phyloP scores from a whole-genome alignment of 441 rosid genomes.

The Syzygium malaccense region DNA sequence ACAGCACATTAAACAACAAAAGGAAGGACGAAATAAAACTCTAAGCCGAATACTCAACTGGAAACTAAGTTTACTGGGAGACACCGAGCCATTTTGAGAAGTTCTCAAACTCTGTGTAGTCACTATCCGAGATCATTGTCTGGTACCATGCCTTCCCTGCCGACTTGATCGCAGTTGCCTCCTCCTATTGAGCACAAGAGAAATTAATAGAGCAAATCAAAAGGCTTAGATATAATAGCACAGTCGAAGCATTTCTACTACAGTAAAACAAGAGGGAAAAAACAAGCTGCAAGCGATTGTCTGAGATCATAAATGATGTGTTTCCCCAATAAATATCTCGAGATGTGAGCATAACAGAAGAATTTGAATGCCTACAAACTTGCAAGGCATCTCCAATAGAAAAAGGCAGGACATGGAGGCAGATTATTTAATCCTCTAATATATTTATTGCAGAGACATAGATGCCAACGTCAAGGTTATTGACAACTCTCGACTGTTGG shows the following conservation, averaged over 20 bases:
- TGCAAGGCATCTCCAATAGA: neutral
- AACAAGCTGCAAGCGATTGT: neutral
- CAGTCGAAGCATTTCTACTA: neutral
- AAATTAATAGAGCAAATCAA: neutral
- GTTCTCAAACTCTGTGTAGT: conserved; percentile 88
- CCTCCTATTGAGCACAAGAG: conserved; percentile 45
- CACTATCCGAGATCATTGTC: conserved; percentile 91
- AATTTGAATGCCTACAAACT: neutral
- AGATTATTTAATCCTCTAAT: neutral
- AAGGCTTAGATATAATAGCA: neutral
- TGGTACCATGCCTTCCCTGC: conserved; percentile 92
- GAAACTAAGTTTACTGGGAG: conserved; percentile 45
- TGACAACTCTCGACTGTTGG: neutral
- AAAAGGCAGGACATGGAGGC: neutral
- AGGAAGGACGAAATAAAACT: neutral
- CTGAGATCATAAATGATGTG: neutral
- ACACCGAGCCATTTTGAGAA: conserved; percentile 94
- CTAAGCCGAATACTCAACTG: neutral
- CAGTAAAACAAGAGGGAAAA: neutral
- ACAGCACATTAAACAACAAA: neutral
- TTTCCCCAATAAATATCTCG: neutral
- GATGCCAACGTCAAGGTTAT: neutral
- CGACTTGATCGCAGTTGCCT: conserved; percentile 53
- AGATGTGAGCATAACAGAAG: neutral
- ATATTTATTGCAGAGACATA: neutral